Evolutionary conservation across 495 filamentous ascomycete species (phyloP).

Genomic region (Wilcoxina mikolae): DNA sequence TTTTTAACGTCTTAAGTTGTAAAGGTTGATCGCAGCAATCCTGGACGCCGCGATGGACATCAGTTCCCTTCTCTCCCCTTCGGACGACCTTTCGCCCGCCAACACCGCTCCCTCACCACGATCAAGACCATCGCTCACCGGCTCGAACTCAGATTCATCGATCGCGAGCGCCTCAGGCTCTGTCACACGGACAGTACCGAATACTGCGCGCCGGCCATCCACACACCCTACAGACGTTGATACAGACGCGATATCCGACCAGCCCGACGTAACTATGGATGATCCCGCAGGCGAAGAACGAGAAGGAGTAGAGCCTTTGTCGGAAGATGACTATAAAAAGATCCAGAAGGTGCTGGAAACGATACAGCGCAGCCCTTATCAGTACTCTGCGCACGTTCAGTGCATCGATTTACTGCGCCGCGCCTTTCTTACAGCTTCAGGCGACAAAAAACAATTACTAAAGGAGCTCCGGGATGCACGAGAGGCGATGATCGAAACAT

Average conservation of each 20-base stretch:
- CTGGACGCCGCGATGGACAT: constrained; percentile 48
- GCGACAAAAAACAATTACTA: constrained; percentile 37
- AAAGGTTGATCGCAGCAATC: neutral
- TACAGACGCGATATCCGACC: constrained; percentile 31
- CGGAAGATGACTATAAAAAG: constrained; percentile 38
- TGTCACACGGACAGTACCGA: neutral
- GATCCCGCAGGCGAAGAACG: constrained; percentile 31
- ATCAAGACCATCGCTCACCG: constrained; percentile 21
- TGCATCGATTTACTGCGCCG: constrained; percentile 51
- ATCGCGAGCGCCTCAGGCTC: neutral
- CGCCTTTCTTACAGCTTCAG: constrained; percentile 42
- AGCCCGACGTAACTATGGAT: constrained; percentile 26
- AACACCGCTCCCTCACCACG: constrained; percentile 22
- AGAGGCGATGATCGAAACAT: constrained; percentile 49
- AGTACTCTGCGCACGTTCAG: constrained; percentile 48
- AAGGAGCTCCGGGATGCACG: constrained; percentile 48
- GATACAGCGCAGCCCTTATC: constrained; percentile 46
- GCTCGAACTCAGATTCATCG: constrained; percentile 15
- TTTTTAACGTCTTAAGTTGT: neutral
- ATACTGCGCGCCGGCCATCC: neutral
- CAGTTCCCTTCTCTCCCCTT: constrained; percentile 51
- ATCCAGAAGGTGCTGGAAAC: constrained; percentile 41
- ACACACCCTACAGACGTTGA: constrained; percentile 12
- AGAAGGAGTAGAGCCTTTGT: constrained; percentile 39
- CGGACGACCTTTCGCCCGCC: constrained; percentile 36